These are phyloP conservation scores for Nicotiana undulata DNA, from an alignment of 257 asterid species.

Conservation along the genomic window DNA sequence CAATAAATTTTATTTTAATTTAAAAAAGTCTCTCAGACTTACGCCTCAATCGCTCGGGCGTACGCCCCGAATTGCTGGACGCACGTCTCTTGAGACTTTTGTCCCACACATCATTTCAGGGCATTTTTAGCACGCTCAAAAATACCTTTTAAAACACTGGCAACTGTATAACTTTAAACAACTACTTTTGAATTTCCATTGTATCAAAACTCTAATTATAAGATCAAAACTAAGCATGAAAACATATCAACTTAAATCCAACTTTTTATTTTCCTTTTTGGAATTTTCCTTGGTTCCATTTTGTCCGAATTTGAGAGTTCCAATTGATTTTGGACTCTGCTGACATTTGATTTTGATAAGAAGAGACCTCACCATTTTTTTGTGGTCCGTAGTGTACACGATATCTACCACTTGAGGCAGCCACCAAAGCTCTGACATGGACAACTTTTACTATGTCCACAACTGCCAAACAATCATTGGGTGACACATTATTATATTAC, in stretches of 20 bases:
- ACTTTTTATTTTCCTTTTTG: background rate
- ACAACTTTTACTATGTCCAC: background rate
- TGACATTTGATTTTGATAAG: background rate
- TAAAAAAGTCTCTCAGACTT: too few relatives aligned
- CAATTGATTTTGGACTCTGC: conserved; percentile 4
- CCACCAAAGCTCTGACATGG: background rate
- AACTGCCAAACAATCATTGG: background rate
- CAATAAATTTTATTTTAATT: too few relatives aligned
- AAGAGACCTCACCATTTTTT: background rate
- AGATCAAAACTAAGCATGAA: background rate
- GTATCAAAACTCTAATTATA: background rate
- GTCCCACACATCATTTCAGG: too few relatives aligned
- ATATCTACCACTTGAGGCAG: background rate
- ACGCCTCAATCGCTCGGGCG: too few relatives aligned
- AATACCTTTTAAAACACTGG: too few relatives aligned
- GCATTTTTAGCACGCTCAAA: too few relatives aligned
- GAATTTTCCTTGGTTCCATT: background rate
- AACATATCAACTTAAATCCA: background rate
- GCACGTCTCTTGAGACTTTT: too few relatives aligned
- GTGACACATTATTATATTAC: background rate
- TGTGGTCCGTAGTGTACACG: conserved; percentile 1
- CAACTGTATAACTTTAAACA: background rate
- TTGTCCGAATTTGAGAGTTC: background rate
- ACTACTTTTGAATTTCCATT: background rate
- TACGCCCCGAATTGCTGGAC: too few relatives aligned